These are phyloP conservation scores for Podospora pseudopauciseta DNA, from an alignment of 495 filamentous ascomycete species.

Conservation along the genomic window DNA sequence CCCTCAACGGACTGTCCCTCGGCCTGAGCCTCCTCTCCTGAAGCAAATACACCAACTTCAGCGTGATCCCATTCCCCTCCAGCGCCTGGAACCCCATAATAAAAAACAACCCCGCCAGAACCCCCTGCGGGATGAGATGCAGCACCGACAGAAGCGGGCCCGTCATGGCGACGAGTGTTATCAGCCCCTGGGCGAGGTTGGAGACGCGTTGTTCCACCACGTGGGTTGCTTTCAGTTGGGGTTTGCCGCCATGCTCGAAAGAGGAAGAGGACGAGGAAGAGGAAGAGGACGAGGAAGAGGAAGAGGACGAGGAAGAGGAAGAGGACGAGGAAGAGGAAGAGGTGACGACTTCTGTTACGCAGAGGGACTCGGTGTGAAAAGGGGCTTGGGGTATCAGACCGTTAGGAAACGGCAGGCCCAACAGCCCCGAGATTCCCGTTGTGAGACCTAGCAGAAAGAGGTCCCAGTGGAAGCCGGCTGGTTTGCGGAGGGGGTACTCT, in stretches of 20 bases:
- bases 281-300: conserved; percentile 20
- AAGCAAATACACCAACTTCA: conserved; percentile 72
- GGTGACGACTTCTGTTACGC: conserved; percentile 61
- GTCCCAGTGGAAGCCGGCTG: conserved; percentile 95
- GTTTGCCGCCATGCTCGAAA: conserved; percentile 58
- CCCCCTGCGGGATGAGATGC: conserved; percentile 80
- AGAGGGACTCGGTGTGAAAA: conserved; percentile 84
- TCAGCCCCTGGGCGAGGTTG: conserved; percentile 78
- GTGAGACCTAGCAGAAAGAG: conserved; percentile 87
- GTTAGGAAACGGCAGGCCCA: conserved; percentile 89
- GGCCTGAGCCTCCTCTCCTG: conserved; percentile 64
- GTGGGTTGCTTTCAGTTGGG: conserved; percentile 58
- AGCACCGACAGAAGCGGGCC: conserved; percentile 79
- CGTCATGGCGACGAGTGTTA: conserved; percentile 84
- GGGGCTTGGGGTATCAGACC: conserved; percentile 91
- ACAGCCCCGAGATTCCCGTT: conserved; percentile 74
- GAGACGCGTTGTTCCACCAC: conserved; percentile 90
- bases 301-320: conserved; percentile 44
- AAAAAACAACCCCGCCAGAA: conserved; percentile 90
- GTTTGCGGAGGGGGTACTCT: conserved; percentile 87
- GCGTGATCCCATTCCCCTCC: conserved; percentile 74
- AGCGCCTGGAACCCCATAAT: conserved; percentile 88
- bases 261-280: conserved; percentile 50
- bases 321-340: conserved; percentile 18
- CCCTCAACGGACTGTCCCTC: conserved; percentile 57